A percentile compares a stretch with the other conserved stretches of the same genome.
phyloP scores from a whole-genome alignment of 345 rosid species.

The Brassica cretica region DNA sequence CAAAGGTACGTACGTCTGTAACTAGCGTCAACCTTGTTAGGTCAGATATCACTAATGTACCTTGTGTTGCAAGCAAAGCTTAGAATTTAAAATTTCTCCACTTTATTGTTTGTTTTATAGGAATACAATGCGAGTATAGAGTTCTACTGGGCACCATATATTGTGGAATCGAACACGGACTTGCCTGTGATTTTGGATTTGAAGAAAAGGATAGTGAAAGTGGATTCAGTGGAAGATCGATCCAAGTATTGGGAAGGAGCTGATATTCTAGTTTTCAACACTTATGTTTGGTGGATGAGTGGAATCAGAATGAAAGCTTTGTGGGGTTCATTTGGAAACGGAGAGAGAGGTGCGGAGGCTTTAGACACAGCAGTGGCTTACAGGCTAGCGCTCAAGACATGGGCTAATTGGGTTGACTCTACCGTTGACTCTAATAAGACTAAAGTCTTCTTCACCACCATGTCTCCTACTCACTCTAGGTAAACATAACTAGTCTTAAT shows the following conservation, averaged over 20 bases:
- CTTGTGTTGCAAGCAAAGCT: slow-evolving; percentile 58
- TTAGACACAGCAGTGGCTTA: slow-evolving; percentile 72
- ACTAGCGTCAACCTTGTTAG: neutral
- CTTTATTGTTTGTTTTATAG: slow-evolving; percentile 29
- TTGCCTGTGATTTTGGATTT: slow-evolving; percentile 57
- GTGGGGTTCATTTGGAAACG: slow-evolving; percentile 96
- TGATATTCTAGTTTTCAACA: slow-evolving; percentile 79
- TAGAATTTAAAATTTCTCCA: neutral
- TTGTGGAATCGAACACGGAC: slow-evolving; percentile 84
- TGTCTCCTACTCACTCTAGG: slow-evolving; percentile 89
- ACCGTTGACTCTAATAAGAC: slow-evolving; percentile 73
- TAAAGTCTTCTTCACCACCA: slow-evolving; percentile 77
- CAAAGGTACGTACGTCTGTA: slow-evolving; percentile 49
- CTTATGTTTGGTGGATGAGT: slow-evolving; percentile 99
- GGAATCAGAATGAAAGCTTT: slow-evolving; percentile 62
- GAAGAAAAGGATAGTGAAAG: slow-evolving; percentile 73
- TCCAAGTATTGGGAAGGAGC: slow-evolving; percentile 72
- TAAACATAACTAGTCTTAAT: slow-evolving; percentile 16
- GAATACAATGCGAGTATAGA: slow-evolving; percentile 78
- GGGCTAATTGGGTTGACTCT: slow-evolving; percentile 94
- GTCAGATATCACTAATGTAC: slow-evolving; percentile 19
- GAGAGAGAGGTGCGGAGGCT: slow-evolving; percentile 64
- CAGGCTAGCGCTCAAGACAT: slow-evolving; percentile 64
- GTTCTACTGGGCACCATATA: slow-evolving; percentile 92
- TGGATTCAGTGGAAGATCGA: slow-evolving; percentile 77